phyloP scores from a whole-genome alignment of 495 filamentous ascomycete genomes.

The Venustampulla echinocandica region DNA sequence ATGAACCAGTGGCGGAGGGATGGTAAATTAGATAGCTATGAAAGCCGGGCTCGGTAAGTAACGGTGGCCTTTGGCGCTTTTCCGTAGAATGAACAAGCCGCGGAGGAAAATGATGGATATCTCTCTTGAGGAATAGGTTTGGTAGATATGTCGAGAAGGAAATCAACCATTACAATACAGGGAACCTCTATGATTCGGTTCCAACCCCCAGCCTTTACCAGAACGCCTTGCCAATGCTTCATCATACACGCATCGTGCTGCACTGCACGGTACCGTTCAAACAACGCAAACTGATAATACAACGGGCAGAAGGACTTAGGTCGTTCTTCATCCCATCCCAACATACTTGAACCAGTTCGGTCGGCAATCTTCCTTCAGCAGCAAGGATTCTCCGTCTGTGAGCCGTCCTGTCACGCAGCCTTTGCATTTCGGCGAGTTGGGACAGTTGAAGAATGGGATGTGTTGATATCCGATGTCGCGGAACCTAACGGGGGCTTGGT shows the following conservation, averaged over 20 bases:
- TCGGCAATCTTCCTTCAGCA: constrained; percentile 88
- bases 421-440: constrained; percentile 88
- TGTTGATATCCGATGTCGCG: constrained; percentile 98
- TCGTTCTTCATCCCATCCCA: constrained; percentile 54
- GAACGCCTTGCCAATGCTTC: constrained; percentile 15
- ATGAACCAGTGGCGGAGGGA: too few relatives aligned
- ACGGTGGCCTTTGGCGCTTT: too few relatives aligned
- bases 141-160: too few relatives aligned
- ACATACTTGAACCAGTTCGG: constrained; percentile 95
- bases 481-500: constrained; percentile 59
- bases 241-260: not conserved
- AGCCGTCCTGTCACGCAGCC: constrained; percentile 80
- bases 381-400: constrained; percentile 75
- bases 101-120: too few relatives aligned
- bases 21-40: too few relatives aligned
- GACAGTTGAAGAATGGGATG: constrained; percentile 97
- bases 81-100: too few relatives aligned
- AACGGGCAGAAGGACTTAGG: not conserved
- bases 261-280: too few relatives aligned
- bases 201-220: too few relatives aligned
- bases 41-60: too few relatives aligned
- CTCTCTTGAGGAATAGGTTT: too few relatives aligned
- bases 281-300: not conserved
- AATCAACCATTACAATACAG: too few relatives aligned
- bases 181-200: too few relatives aligned